These are phyloP conservation scores for Coemansia erecta DNA, from an alignment of 192 early-diverging fungal genomes.

Conservation along the genomic window DNA sequence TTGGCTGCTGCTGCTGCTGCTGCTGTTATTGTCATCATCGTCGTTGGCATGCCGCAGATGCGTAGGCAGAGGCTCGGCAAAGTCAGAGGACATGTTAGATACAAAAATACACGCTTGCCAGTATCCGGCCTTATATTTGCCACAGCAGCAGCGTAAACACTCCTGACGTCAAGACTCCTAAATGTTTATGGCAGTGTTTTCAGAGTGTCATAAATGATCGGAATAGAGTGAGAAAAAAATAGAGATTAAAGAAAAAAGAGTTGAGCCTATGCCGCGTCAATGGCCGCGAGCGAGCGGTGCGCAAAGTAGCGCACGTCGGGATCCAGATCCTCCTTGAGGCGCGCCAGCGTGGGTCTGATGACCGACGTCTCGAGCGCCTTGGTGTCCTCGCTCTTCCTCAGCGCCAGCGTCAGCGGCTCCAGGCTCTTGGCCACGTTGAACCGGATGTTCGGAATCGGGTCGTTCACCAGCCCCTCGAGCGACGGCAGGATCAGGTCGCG, in stretches of 20 bases:
- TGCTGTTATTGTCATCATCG: too few species aligned
- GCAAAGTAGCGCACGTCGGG: slow-evolving; percentile 95
- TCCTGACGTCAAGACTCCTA: too few species aligned
- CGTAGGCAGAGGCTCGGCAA: slow-evolving; percentile 17
- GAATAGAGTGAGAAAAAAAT: background rate
- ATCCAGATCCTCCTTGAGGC: slow-evolving; percentile 85
- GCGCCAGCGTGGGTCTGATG: slow-evolving; percentile 79
- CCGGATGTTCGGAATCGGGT: slow-evolving; percentile 98
- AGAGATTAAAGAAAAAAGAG: slow-evolving; percentile 9
- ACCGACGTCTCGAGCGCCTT: slow-evolving; percentile 60
- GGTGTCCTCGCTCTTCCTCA: slow-evolving; percentile 66
- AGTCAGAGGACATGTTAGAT: background rate
- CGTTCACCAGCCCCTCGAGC: slow-evolving; percentile 75
- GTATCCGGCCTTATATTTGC: too few species aligned
- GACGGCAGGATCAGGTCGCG: slow-evolving; percentile 88
- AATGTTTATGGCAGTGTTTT: too few species aligned
- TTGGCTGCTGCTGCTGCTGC: too few species aligned
- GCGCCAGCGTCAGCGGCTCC: slow-evolving; percentile 76
- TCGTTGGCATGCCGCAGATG: slow-evolving; percentile 7
- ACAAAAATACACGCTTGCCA: background rate
- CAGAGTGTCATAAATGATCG: background rate
- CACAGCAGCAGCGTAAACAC: too few species aligned
- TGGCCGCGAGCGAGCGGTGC: slow-evolving; percentile 61
- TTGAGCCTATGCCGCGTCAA: slow-evolving; percentile 7
- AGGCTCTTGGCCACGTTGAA: slow-evolving; percentile 98